These are phyloP conservation scores for Trapa incisa DNA, from an alignment of 345 rosid species.

Conservation along the genomic window DNA sequence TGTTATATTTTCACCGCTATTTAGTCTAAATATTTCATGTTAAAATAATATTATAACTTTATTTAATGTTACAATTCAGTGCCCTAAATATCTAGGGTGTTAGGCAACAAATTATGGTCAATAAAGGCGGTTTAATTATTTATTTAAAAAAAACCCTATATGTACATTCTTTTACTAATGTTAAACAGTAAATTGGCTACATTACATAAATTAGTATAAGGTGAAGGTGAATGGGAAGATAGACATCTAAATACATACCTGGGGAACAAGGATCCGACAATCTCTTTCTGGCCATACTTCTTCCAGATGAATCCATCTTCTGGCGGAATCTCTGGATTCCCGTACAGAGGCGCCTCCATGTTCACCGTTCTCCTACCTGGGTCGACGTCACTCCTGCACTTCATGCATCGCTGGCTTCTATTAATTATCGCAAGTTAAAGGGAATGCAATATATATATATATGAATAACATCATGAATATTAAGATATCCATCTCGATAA, in stretches of 20 bases:
- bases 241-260: conserved; percentile 27
- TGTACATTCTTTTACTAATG: too few relatives aligned
- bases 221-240: too few relatives aligned
- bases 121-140: too few relatives aligned
- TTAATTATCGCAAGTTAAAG: not conserved
- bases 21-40: too few relatives aligned
- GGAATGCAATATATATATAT: not conserved
- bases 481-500: not conserved
- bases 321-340: conserved; percentile 62
- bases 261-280: conserved; percentile 51
- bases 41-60: too few relatives aligned
- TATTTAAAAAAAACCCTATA: too few relatives aligned
- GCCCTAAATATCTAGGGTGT: too few relatives aligned
- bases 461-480: not conserved
- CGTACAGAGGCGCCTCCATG: conserved; percentile 44
- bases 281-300: conserved; percentile 88
- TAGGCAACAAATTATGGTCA: too few relatives aligned
- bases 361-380: conserved; percentile 19
- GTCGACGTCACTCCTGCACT: conserved; percentile 25
- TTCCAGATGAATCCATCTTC: conserved; percentile 79
- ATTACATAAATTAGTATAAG: too few relatives aligned
- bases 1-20: not conserved
- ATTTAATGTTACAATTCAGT: too few relatives aligned
- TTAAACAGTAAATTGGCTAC: too few relatives aligned
- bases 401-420: not conserved